Base-by-base conservation (phyloP, 768 basidiomycete genomes). In the Rubroboletus pulcherrimus region DNA sequence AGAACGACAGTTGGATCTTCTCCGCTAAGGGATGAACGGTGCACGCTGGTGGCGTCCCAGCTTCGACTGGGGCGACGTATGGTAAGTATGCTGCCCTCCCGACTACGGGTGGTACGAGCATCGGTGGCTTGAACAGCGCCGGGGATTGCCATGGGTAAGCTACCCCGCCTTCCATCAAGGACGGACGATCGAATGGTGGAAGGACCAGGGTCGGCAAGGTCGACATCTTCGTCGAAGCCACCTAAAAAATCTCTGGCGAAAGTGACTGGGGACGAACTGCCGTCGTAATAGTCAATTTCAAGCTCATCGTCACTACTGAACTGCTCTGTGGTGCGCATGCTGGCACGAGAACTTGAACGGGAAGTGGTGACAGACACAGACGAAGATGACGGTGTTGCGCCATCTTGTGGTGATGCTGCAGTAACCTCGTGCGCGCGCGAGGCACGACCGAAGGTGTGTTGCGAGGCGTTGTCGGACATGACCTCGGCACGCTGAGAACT, bases 11-110 rank as follows among this genome's bases (percentile, higher is more conserved):
- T 33, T n/a, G 58, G 64, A 53, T 61, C 63, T 50, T 62, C 66
- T 40, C 52, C 66, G 40, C 52, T 51, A 8, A 48, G 57, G n/a
- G 64, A 60, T 19, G 61, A 60, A 39, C 59, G 57, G 24, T 61
- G 62, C 1, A 51, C 54, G 21, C 65, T 61, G 17, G 70, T 71
- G 46, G 84, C 81, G 53, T 86, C 83, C 60, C 84, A 69, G 62
- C 83, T 85, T 59, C 80, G 77, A 63, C 84, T 87, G 21, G 79
- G 78, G 19, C 84, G 75, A 51, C 85, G 79, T n/a, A 84, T 65
- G 11, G 84, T 85, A 39, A 77, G 74, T 35, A 81, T 65, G 63
- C 81, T 84, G 54, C 78, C 80, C 64, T 86, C 86, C 42, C 83
- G 75, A 53, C 81, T 77, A 34, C 81, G 76, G 46, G 69, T 64